These are phyloP conservation scores for Curvularia sp. DNA, from an alignment of 2,329 filamentous ascomycete species.

Conservation along the genomic window DNA sequence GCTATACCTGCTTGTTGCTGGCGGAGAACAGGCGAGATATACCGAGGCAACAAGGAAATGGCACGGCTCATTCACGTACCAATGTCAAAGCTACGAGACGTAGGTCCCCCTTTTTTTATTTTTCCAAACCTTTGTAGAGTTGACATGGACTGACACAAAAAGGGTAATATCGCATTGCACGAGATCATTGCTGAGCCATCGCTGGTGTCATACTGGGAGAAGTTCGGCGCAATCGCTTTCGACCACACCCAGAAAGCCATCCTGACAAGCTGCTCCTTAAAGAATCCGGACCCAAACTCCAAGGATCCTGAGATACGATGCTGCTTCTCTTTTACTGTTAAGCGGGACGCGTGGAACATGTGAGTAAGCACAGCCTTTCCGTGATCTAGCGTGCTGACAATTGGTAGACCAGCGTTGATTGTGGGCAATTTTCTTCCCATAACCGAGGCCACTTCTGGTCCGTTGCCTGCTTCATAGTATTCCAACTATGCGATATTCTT, in stretches of 20 bases:
- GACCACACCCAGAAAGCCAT: conserved; percentile 93
- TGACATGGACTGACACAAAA: conserved; percentile 20
- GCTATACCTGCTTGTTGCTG: conserved; percentile 97
- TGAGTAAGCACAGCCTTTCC: conserved; percentile 60
- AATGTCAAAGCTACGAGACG: conserved; percentile 88
- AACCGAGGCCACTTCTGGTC: conserved; percentile 55
- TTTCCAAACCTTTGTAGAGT: background rate
- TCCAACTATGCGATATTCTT: background rate
- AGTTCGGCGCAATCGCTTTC: conserved; percentile 97
- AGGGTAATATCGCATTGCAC: conserved; percentile 94
- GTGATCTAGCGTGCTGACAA: conserved; percentile 40
- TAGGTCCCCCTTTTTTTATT: too few species aligned
- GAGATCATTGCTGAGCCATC: conserved; percentile 96
- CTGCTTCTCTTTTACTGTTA: conserved; percentile 97
- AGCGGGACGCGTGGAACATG: conserved; percentile 95
- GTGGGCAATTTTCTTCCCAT: conserved; percentile 97
- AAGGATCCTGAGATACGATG: conserved; percentile 81
- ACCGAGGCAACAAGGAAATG: conserved; percentile 98
- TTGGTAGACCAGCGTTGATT: conserved; percentile 78
- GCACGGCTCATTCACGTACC: conserved; percentile 93
- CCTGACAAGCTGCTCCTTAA: conserved; percentile 89
- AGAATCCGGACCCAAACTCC: conserved; percentile 69
- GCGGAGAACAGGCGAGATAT: conserved; percentile 96
- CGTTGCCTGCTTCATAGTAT: conserved; percentile 23
- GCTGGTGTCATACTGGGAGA: conserved; percentile 97